Conservation (phyloP, 2,329 filamentous ascomycete genomes). For the Epicoccum sorghinum region DNA sequence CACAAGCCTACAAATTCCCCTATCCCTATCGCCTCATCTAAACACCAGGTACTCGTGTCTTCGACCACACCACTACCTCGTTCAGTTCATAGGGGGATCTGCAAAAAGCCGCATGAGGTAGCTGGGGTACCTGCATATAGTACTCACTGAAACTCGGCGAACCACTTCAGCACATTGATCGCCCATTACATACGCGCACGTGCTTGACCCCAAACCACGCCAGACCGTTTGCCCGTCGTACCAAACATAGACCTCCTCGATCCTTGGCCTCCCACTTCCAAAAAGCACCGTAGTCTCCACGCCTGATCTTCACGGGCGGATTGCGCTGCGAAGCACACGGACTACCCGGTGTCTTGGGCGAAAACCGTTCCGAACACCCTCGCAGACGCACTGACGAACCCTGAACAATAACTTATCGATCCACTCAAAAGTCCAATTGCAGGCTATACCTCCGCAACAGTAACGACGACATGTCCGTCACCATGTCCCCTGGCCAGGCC, state of each 20-base stretch:
- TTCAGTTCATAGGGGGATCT: conserved; percentile 2
- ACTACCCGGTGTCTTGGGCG: not conserved
- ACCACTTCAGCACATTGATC: conserved; percentile 8
- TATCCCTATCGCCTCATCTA: not conserved
- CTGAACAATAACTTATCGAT: no score
- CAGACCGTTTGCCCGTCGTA: conserved; percentile 3
- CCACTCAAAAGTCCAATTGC: no score
- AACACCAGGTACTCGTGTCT: not conserved
- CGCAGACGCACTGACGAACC: no score
- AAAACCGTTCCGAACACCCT: not conserved
- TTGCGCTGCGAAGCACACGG: not conserved
- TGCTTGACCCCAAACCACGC: conserved; percentile 9
- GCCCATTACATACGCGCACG: conserved; percentile 1
- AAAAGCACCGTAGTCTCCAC: not conserved
- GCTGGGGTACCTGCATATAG: not conserved
- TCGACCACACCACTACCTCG: not conserved
- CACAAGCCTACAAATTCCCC: not conserved
- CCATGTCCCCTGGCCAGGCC: conserved; percentile 45
- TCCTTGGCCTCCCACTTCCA: not conserved
- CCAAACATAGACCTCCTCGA: not conserved
- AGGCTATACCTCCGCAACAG: not conserved
- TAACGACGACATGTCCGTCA: conserved; percentile 27
- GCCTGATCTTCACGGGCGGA: not conserved
- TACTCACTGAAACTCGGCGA: conserved; percentile 8
- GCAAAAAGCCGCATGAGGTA: not conserved